These are phyloP conservation scores for Starmera dryadoides DNA, from an alignment of 805 yeast species.

Conservation along the genomic window DNA sequence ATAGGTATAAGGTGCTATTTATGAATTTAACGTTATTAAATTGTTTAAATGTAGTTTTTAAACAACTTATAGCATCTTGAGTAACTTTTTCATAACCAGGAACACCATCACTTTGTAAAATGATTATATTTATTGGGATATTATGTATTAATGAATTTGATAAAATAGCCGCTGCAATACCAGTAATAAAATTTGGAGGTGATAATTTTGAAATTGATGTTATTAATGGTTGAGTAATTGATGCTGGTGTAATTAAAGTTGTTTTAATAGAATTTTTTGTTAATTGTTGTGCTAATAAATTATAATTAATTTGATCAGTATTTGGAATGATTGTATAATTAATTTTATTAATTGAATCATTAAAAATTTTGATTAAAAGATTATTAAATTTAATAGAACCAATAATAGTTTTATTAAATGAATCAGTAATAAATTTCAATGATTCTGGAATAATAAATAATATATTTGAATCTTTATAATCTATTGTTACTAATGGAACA, in stretches of 20 bases:
- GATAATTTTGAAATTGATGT: conserved; percentile 21
- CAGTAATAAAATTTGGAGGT: conserved; percentile 61
- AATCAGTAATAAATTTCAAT: background rate
- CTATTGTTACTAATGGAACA: too few relatives aligned
- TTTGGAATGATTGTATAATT: conserved; percentile 11
- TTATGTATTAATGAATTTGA: conserved; percentile 17
- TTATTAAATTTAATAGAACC: background rate
- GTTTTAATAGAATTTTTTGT: conserved; percentile 7
- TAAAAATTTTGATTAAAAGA: too few relatives aligned
- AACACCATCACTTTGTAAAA: conserved; percentile 54
- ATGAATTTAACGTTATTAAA: conserved; percentile 2
- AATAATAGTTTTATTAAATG: background rate
- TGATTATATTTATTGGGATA: conserved; percentile 12
- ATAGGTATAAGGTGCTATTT: conserved; percentile 2
- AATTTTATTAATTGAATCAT: too few relatives aligned
- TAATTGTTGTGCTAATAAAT: conserved; percentile 21
- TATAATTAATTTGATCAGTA: conserved; percentile 27
- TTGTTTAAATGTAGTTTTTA: conserved; percentile 4
- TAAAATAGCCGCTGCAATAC: conserved; percentile 41
- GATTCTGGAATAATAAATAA: background rate
- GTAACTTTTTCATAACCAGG: conserved; percentile 51
- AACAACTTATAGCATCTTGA: conserved; percentile 22
- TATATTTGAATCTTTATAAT: too few relatives aligned
- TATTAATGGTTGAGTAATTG: conserved; percentile 21
- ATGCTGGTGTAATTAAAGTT: conserved; percentile 26